Conservation (phyloP, 2,329 filamentous ascomycete genomes). For the Aspergillus phoenicis region DNA sequence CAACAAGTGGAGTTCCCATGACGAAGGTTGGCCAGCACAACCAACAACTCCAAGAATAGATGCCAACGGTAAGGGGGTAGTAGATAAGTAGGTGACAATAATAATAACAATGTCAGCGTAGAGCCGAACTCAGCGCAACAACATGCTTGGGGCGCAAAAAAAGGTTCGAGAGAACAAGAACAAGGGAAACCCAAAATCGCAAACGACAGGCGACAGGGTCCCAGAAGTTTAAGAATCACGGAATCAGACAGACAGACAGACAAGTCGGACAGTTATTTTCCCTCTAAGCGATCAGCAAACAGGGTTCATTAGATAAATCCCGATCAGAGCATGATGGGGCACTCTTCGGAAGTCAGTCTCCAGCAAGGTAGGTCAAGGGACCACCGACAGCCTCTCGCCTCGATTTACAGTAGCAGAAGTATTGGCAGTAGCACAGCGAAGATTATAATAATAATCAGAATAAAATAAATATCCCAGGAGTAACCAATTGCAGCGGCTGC, state of each 20-base stretch:
- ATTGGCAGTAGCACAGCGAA: too few species aligned
- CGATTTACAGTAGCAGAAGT: too few species aligned
- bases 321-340: background rate
- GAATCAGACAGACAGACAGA: background rate
- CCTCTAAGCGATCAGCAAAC: background rate
- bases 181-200: background rate
- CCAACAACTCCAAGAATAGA: background rate
- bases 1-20: conserved; percentile 39
- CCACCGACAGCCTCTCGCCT: background rate
- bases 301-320: background rate
- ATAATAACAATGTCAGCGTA: background rate
- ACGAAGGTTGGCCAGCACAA: background rate
- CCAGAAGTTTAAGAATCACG: background rate
- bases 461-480: background rate
- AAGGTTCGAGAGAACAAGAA: background rate
- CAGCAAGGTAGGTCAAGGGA: background rate
- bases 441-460: background rate
- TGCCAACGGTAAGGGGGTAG: background rate
- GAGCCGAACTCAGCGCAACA: conserved; percentile 1
- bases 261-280: background rate
- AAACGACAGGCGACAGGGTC: background rate
- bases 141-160: conserved; percentile 5
- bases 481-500: background rate
- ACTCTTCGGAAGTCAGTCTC: background rate
- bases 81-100: too few species aligned